A percentile compares a stretch with the other conserved stretches of the same genome.
Evolutionary conservation across 306 rosid genomes (phyloP).

Genomic region (Vachellia collinsii): DNA sequence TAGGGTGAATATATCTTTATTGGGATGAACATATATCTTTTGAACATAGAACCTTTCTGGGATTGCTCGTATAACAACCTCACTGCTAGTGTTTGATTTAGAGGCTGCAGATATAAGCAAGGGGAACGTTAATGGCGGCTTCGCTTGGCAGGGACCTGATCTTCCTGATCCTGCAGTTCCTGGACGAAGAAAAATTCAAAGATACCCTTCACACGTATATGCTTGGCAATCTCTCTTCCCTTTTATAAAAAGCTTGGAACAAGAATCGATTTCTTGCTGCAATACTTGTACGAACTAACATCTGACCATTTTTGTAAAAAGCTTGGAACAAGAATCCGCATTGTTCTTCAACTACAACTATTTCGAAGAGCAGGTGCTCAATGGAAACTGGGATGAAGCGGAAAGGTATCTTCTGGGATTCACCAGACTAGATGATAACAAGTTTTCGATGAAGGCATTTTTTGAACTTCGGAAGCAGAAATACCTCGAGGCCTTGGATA

Average conservation of each 20-base stretch:
- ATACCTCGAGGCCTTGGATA: slow-evolving; percentile 39
- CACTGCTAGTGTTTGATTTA: neutral
- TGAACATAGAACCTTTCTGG: slow-evolving; percentile 5
- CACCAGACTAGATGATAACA: slow-evolving; percentile 26
- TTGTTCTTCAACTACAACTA: slow-evolving; percentile 35
- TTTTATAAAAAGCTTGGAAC: no score
- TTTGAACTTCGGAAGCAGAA: slow-evolving; percentile 42
- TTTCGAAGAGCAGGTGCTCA: slow-evolving; percentile 33
- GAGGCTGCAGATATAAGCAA: slow-evolving; percentile 29
- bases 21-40: neutral
- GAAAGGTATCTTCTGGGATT: slow-evolving; percentile 38
- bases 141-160: slow-evolving; percentile 14
- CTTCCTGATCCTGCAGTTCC: slow-evolving; percentile 37
- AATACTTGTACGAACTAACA: neutral
- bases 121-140: slow-evolving; percentile 18
- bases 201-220: slow-evolving; percentile 35
- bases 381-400: slow-evolving; percentile 35
- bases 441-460: slow-evolving; percentile 31
- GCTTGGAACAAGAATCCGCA: slow-evolving; percentile 41
- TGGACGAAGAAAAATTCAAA: slow-evolving; percentile 32
- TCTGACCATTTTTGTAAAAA: neutral
- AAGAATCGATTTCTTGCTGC: neutral
- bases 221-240: neutral
- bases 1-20: neutral
- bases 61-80: neutral